These are phyloP conservation scores for Neurospora cerealis DNA, from an alignment of 495 filamentous ascomycete genomes.

Conservation along the genomic window DNA sequence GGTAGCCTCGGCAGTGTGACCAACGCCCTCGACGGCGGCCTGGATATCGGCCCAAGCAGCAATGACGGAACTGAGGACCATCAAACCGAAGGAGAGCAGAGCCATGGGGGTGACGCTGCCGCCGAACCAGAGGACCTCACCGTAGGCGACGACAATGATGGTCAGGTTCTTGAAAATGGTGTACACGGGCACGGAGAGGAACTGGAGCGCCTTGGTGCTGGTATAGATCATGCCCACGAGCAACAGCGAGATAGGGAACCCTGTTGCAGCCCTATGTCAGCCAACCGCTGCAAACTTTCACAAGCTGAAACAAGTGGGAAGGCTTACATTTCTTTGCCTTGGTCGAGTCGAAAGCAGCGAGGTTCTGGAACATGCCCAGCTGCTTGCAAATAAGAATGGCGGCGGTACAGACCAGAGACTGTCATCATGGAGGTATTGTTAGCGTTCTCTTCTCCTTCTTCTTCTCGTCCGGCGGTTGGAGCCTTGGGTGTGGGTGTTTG, in stretches of 20 bases:
- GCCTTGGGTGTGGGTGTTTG: neutral
- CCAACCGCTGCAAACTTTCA: constrained; percentile 12
- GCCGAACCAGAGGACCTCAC: constrained; percentile 98
- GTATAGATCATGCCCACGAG: constrained; percentile 99
- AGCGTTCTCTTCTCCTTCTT: constrained; percentile 5
- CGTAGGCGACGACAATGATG: constrained; percentile 97
- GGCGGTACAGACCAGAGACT: constrained; percentile 86
- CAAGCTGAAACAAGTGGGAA: neutral
- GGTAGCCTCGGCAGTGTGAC: constrained; percentile 50
- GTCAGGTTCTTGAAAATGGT: constrained; percentile 99
- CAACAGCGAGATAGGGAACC: constrained; percentile 95
- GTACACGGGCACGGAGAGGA: constrained; percentile 94
- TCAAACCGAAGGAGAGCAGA: constrained; percentile 91
- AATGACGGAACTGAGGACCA: constrained; percentile 91
- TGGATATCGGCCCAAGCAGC: constrained; percentile 98
- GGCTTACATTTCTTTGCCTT: constrained; percentile 81
- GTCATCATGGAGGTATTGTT: constrained; percentile 5
- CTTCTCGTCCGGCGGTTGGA: neutral
- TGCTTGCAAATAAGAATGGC: constrained; percentile 83
- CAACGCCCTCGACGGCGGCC: constrained; percentile 59
- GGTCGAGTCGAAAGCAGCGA: constrained; percentile 74
- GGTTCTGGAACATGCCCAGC: constrained; percentile 72
- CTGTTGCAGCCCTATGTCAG: constrained; percentile 30
- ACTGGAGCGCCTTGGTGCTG: constrained; percentile 90
- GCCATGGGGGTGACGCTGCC: constrained; percentile 82